phyloP scores from a whole-genome alignment of 2,329 filamentous ascomycete species.

The Pseudonectria buxi region DNA sequence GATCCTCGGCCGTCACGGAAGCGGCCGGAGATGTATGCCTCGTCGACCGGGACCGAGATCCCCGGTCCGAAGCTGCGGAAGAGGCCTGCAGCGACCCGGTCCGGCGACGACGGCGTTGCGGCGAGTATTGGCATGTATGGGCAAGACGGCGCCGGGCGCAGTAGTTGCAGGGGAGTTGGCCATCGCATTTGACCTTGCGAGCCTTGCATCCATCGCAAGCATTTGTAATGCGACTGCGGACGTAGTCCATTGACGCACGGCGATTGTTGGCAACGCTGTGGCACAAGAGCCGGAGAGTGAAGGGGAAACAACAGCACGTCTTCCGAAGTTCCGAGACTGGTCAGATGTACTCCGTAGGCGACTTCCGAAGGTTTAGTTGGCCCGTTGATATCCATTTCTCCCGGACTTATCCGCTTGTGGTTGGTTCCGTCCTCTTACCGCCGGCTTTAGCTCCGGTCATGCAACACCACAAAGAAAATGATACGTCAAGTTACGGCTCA shows the following conservation, averaged over 20 bases:
- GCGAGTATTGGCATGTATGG: slow-evolving; percentile 41
- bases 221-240: slow-evolving; percentile 42
- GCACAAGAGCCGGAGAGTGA: no score
- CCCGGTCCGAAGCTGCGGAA: slow-evolving; percentile 15
- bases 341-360: no score
- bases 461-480: no score
- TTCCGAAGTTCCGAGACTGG: no score
- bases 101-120: slow-evolving; percentile 33
- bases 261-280: no score
- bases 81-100: slow-evolving; percentile 12
- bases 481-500: no score
- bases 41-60: slow-evolving; percentile 11
- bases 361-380: no score
- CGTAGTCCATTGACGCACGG: slow-evolving; percentile 15
- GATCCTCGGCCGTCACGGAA: slow-evolving; percentile 2
- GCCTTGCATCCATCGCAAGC: slow-evolving; percentile 50
- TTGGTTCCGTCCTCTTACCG: no score
- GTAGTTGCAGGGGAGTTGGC: slow-evolving; percentile 45
- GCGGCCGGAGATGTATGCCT: slow-evolving; percentile 13
- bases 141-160: slow-evolving; percentile 38
- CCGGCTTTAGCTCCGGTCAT: no score
- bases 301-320: no score
- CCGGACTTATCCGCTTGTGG: no score
- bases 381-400: no score
- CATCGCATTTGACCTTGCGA: slow-evolving; percentile 51